Percentiles rank a stretch among this genome's conserved stretches.
Conservation (phyloP, 305 asterid genomes). For the Fraxinus dipetala region DNA sequence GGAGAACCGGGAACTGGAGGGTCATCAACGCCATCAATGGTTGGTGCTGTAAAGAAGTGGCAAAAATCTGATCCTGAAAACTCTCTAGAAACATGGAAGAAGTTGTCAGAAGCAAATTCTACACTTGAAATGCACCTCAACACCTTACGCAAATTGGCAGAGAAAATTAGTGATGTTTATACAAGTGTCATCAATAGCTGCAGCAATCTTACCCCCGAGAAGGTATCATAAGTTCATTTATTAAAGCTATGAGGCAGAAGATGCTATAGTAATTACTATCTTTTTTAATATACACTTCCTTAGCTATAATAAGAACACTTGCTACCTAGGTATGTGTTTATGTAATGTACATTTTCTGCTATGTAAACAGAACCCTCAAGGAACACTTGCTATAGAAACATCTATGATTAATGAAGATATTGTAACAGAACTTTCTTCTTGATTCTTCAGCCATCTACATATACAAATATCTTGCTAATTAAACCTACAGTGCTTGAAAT, state of each 20-base stretch:
- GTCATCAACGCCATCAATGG: constrained; percentile 97
- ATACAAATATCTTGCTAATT: not conserved
- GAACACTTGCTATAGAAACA: not conserved
- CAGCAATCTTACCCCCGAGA: constrained; percentile 59
- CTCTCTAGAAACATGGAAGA: constrained; percentile 73
- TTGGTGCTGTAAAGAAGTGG: constrained; percentile 97
- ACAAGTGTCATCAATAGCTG: constrained; percentile 54
- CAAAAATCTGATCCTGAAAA: constrained; percentile 75
- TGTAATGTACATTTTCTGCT: not conserved
- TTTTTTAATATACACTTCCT: not conserved
- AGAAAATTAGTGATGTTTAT: constrained; percentile 48
- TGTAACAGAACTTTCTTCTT: not conserved
- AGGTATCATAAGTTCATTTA: constrained; percentile 40
- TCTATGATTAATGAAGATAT: not conserved
- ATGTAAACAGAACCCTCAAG: not conserved
- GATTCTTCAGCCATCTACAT: not conserved
- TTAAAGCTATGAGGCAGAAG: not conserved
- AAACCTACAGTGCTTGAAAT: not conserved
- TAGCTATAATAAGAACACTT: not conserved
- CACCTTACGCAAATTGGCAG: constrained; percentile 64
- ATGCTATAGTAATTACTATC: not conserved
- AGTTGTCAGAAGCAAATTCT: constrained; percentile 69
- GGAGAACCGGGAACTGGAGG: constrained; percentile 99
- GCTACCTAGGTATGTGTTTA: not conserved
- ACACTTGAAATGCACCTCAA: constrained; percentile 71